Evolutionary conservation across 2,329 filamentous ascomycete genomes (phyloP), one percentile per base, ranked within the genome.

Genomic region (Lomentospora prolificans): DNA sequence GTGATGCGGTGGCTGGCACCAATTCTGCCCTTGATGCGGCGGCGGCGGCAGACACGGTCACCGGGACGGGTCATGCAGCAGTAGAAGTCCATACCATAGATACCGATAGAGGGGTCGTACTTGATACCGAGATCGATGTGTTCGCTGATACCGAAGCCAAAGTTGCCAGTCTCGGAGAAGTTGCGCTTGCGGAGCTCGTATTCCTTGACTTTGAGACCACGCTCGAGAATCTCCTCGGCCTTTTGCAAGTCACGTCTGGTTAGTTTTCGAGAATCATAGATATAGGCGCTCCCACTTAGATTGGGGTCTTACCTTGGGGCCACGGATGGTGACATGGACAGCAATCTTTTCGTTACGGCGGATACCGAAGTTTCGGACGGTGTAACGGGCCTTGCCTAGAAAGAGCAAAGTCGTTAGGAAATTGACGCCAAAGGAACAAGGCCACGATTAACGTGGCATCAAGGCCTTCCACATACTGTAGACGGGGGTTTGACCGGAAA

Each of bases 81-180:
- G 88, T 96, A 99, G 81, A 99, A 99, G 81, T 99, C 94, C 94
- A 99, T 99, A 75, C 94, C 91, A 84, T 96, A 96, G 76, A 96
- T 96, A 86, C 91, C 91, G 68, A 96, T 96, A 63, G 84, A 87
- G 64, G 91, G 91, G 81, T 96, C 91, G 82, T 96, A 96, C 87
- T 99, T 99, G 89, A 99, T 99, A 72, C 94, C 94, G 70, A 99
- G 84, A 85, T 99, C 94, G 79, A 99, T 99, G 88, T 99, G 94
- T 82, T 99, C 94, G 81, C 84, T 90, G 83, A 99, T 99, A 82
- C 94, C 94, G 85, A 99, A 99, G 68, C 94, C 94, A 75, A 99
- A 99, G 88, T 96, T 96, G 75, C 94, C 94, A 65, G 92, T 97
- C 85, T 96, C 90, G 73, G 87, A 92, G 88, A 99, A 99, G 89